phyloP scores from a whole-genome alignment of 768 basidiomycete genomes.

The Tylopilus felleus region DNA sequence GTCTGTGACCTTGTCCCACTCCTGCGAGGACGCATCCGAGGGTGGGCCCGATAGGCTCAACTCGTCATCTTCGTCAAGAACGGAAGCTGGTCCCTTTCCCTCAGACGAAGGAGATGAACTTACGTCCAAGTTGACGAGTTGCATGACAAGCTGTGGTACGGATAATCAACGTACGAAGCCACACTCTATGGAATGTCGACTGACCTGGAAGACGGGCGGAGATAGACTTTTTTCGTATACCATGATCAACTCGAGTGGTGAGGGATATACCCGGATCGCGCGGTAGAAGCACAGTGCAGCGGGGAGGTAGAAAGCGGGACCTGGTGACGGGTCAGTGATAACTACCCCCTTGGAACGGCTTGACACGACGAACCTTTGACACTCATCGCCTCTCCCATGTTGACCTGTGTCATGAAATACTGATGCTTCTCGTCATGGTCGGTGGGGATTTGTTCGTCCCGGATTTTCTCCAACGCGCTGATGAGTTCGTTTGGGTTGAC shows the following conservation, averaged over 20 bases:
- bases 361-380: slow-evolving; percentile 50
- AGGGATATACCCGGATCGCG: slow-evolving; percentile 91
- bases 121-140: slow-evolving; percentile 86
- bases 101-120: slow-evolving; percentile 54
- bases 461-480: slow-evolving; percentile 62
- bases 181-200: slow-evolving; percentile 8
- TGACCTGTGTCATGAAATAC: slow-evolving; percentile 91
- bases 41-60: slow-evolving; percentile 69
- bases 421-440: slow-evolving; percentile 76
- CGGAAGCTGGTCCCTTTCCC: slow-evolving; percentile 24
- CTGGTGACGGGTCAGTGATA: slow-evolving; percentile 39
- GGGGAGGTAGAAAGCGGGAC: slow-evolving; percentile 70
- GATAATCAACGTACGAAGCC: slow-evolving; percentile 7
- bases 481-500: slow-evolving; percentile 53
- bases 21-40: slow-evolving; percentile 85
- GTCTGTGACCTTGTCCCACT: slow-evolving; percentile 87
- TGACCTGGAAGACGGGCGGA: slow-evolving; percentile 72
- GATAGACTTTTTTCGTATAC: slow-evolving; percentile 94
- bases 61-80: slow-evolving; percentile 50
- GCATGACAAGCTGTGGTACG: slow-evolving; percentile 58
- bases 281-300: slow-evolving; percentile 91
- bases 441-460: slow-evolving; percentile 63
- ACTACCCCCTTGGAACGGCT: background rate
- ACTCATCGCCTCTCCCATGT: slow-evolving; percentile 81
- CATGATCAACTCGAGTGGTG: slow-evolving; percentile 88